phyloP scores from a whole-genome alignment of 2,329 filamentous ascomycete genomes.

The Botrytis medusae region DNA sequence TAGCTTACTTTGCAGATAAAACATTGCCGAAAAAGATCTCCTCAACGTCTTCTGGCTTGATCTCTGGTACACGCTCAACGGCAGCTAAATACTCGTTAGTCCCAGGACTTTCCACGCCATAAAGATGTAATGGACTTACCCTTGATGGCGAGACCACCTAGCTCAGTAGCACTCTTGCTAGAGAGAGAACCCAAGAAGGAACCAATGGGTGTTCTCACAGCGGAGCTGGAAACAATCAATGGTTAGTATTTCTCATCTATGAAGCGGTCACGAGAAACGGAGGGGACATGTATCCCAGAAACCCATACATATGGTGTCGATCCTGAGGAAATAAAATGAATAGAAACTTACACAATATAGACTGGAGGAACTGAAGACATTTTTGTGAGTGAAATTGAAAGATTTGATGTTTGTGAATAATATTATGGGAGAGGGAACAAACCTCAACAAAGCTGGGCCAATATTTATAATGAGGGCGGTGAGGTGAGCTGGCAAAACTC shows the following conservation, averaged over 20 bases:
- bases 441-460: constrained; percentile 17
- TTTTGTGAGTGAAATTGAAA: constrained; percentile 38
- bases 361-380: constrained; percentile 84
- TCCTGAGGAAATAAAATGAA: background rate
- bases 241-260: background rate
- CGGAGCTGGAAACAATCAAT: constrained; percentile 49
- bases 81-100: constrained; percentile 52
- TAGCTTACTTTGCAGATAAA: constrained; percentile 81
- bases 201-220: constrained; percentile 85
- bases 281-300: background rate
- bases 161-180: constrained; percentile 79
- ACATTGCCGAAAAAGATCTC: constrained; percentile 99
- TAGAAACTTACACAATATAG: constrained; percentile 69
- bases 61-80: constrained; percentile 78
- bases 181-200: constrained; percentile 93
- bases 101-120: background rate
- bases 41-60: constrained; percentile 87
- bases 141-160: constrained; percentile 92
- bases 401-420: constrained; percentile 6
- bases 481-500: background rate
- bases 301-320: background rate
- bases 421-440: background rate
- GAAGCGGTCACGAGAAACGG: background rate
- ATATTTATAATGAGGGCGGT: background rate
- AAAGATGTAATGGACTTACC: constrained; percentile 49